Percentiles rank a stretch among this genome's conserved stretches.
phyloP scores from a whole-genome alignment of 78 protist genomes.

The Paulinella micropora region DNA sequence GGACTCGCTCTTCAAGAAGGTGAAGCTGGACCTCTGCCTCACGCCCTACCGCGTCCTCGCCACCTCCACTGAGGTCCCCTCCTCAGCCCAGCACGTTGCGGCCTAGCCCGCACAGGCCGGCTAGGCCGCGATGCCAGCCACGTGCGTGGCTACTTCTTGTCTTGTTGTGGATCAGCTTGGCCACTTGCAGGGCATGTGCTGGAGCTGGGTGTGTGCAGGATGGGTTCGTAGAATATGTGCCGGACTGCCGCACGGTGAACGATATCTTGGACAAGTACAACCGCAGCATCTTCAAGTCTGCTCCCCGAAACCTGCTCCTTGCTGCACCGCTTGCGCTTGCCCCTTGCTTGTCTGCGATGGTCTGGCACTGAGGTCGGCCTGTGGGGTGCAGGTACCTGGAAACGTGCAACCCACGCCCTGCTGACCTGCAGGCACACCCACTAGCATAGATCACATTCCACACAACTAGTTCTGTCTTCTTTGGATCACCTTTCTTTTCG shows the following conservation, averaged over 20 bases:
- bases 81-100: slow-evolving; percentile 35
- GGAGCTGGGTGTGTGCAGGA: too few relatives aligned
- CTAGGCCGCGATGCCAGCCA: background rate
- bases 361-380: too few relatives aligned
- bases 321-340: too few relatives aligned
- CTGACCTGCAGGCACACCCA: too few relatives aligned
- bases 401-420: background rate
- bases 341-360: too few relatives aligned
- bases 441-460: too few relatives aligned
- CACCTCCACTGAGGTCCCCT: slow-evolving; percentile 50
- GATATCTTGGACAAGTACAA: background rate
- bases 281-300: background rate
- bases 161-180: too few relatives aligned
- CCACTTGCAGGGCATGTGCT: too few relatives aligned
- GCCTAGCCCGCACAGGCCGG: slow-evolving; percentile 30
- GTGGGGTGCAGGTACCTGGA: background rate
- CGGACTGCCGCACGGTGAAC: background rate
- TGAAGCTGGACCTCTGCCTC: slow-evolving; percentile 66
- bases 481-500: too few relatives aligned
- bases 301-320: too few relatives aligned
- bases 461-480: too few relatives aligned
- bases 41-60: slow-evolving; percentile 85
- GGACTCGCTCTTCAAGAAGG: slow-evolving; percentile 63
- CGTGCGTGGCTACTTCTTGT: slow-evolving; percentile 1
- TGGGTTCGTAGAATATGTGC: background rate